Base-by-base conservation (phyloP, 305 asterid species). In the Solanum hybrid region DNA sequence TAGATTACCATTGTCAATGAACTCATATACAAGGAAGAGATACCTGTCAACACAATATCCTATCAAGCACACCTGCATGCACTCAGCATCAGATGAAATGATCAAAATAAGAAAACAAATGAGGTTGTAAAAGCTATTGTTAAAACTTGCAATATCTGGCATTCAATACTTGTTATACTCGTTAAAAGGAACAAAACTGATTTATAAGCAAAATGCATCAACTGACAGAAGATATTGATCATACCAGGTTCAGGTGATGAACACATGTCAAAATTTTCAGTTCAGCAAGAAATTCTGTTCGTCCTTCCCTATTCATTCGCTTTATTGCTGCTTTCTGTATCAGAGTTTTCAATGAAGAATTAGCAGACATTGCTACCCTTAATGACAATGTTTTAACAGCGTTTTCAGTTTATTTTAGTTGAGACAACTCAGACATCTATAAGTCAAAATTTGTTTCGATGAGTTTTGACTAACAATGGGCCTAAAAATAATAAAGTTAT, bases 321-420 rank as follows among this genome's bases (percentile, higher is more conserved):
- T 97, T 97, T 71, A 97, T 95, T n/a, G 99, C 99, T 22, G 98
- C 98, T 96, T 93, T 97, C 99, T 97, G 97, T 93, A 93, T 77
- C 89, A 67, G 75, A 87, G 46, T 22, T 67, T 34, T 74, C 6
- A 67, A 22, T 24, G 61, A 37, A 77, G 83, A 77, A 77, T 77
- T 86, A 73, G 71, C 86, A 73, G 80, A 81, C 28, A 77, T 16
- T 8, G 28, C 28, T 33, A 9, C 83, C 83, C 24, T 76, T 33
- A 9, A 33, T 77, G 9, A 20, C 24, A 76, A 1, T 8, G 12
- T 33, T 33, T 33, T 76, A 33, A 33, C 83, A 33, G 26, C 26
- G 4, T 34, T 20, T 34, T 34, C 42, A 34, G 83, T 34, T 34
- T 77, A 33, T 34, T 80, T 33, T 9, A 33, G 28, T 77, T 77